Conservation (phyloP, 2,329 filamentous ascomycete species). For the Shiraia sp. region DNA sequence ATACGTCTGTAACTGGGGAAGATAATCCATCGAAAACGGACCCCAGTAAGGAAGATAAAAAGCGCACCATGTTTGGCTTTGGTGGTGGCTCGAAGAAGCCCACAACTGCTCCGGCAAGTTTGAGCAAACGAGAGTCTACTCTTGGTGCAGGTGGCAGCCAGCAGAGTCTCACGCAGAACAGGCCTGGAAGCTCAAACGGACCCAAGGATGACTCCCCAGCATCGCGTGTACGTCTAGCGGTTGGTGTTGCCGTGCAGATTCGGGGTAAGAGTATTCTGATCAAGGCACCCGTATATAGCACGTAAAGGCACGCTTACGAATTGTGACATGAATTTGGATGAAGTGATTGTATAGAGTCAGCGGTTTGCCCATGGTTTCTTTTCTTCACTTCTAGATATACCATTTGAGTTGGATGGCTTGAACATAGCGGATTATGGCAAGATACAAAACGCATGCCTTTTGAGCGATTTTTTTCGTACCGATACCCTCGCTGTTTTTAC, state of each 20-base stretch:
- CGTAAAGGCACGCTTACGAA: slow-evolving; percentile 15
- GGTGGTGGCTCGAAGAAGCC: slow-evolving; percentile 45
- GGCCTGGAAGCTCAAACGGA: slow-evolving; percentile 47
- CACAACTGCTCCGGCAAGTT: slow-evolving; percentile 28
- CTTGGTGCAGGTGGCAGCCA: slow-evolving; percentile 44
- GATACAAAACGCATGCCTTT: slow-evolving; percentile 20
- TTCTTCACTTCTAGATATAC: slow-evolving; percentile 18
- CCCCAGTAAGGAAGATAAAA: slow-evolving; percentile 41
- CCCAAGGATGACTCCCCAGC: slow-evolving; percentile 46
- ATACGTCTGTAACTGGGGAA: slow-evolving; percentile 31
- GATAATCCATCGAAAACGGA: slow-evolving; percentile 35
- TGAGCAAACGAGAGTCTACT: slow-evolving; percentile 47
- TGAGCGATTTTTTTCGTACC: slow-evolving; percentile 26
- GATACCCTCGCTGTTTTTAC: slow-evolving; percentile 41
- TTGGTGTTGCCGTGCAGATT: slow-evolving; percentile 53
- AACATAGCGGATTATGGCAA: slow-evolving; percentile 12
- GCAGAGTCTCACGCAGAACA: slow-evolving; percentile 38
- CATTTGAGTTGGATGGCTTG: slow-evolving; percentile 5
- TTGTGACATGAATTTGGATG: slow-evolving; percentile 12
- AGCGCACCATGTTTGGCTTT: slow-evolving; percentile 50
- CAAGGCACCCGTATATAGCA: slow-evolving; percentile 54
- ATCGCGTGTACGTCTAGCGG: slow-evolving; percentile 53
- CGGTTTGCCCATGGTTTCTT: slow-evolving; percentile 8
- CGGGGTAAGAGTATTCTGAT: slow-evolving; percentile 54
- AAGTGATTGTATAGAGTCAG: slow-evolving; percentile 21